These are phyloP conservation scores for Candida gorgasii DNA, from an alignment of 805 yeast species.

Conservation along the genomic window DNA sequence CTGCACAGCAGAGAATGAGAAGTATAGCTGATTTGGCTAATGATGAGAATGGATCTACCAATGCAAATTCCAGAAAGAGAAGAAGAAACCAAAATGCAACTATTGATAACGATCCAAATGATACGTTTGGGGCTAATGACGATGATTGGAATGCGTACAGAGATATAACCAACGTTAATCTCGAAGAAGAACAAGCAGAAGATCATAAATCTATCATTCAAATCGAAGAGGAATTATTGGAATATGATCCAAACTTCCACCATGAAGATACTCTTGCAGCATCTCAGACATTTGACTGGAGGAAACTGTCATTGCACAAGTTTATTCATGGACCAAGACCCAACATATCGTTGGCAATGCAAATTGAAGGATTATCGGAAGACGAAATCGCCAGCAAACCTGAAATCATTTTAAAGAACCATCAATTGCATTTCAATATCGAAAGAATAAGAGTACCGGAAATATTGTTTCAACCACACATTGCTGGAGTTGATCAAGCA, in stretches of 20 bases:
- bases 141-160: constrained; percentile 94
- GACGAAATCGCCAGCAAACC: constrained; percentile 47
- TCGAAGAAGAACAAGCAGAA: constrained; percentile 79
- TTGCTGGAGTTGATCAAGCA: constrained; percentile 95
- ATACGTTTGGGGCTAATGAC: constrained; percentile 92
- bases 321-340: constrained; percentile 90
- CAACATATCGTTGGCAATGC: constrained; percentile 58
- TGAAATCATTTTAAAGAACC: constrained; percentile 80
- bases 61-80: constrained; percentile 49
- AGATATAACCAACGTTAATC: constrained; percentile 72
- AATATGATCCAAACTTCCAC: constrained; percentile 82
- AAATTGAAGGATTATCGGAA: constrained; percentile 40
- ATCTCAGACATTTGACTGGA: constrained; percentile 77
- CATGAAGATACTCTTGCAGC: constrained; percentile 80
- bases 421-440: constrained; percentile 86
- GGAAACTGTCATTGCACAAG: constrained; percentile 72
- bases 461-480: constrained; percentile 85
- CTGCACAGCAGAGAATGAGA: constrained; percentile 92
- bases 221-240: constrained; percentile 74
- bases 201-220: constrained; percentile 59
- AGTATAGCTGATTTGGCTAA: constrained; percentile 83
- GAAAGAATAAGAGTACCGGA: constrained; percentile 94
- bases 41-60: constrained; percentile 54
- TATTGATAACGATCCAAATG: constrained; percentile 88
- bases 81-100: constrained; percentile 54